Conservation (phyloP, 2,329 filamentous ascomycete genomes). For the Fusarium euwallaceae region DNA sequence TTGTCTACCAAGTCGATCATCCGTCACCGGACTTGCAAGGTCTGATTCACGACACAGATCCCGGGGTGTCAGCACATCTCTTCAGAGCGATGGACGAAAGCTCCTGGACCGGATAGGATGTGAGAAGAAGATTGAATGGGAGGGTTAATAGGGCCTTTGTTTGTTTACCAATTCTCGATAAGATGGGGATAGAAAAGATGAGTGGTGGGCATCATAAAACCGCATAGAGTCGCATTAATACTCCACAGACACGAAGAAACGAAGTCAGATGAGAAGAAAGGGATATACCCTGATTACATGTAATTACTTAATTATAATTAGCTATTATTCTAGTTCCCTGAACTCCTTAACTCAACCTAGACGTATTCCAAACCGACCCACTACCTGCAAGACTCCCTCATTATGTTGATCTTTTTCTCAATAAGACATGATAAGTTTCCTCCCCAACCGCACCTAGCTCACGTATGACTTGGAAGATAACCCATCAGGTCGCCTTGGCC, state of each 20-base stretch:
- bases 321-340: neutral
- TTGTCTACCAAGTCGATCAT: conserved; percentile 57
- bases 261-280: neutral
- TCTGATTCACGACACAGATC: conserved; percentile 65
- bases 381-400: neutral
- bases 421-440: neutral
- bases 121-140: conserved; percentile 75
- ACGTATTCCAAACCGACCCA: neutral
- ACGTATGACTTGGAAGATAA: too few relatives aligned
- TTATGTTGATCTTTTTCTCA: neutral
- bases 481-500: neutral
- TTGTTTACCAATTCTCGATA: neutral
- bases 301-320: neutral
- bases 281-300: neutral
- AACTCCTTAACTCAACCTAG: neutral
- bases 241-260: neutral
- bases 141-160: neutral
- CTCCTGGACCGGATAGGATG: conserved; percentile 85
- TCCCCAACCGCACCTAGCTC: too few relatives aligned
- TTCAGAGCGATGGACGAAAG: conserved; percentile 81
- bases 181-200: neutral
- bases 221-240: neutral
- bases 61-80: conserved; percentile 72
- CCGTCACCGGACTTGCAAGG: conserved; percentile 64
- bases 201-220: neutral